phyloP scores from a whole-genome alignment of 495 filamentous ascomycete species.

The Apodospora peruviana region DNA sequence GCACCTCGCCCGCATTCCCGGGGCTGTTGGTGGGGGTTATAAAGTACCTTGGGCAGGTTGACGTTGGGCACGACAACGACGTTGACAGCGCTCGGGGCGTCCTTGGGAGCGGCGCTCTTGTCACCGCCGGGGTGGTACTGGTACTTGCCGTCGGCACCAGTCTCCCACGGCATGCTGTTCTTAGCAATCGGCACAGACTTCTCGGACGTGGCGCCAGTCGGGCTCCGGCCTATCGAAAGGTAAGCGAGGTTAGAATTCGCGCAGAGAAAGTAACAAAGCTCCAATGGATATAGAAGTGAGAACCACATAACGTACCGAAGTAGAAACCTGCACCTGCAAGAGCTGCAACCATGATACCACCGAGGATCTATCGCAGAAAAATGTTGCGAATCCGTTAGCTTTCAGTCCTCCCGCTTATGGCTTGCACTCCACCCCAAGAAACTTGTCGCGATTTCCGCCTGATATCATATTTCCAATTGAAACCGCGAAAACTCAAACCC shows the following conservation, averaged over 20 bases:
- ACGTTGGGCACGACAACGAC: conserved; percentile 89
- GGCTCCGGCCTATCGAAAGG: conserved; percentile 62
- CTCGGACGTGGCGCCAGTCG: conserved; percentile 81
- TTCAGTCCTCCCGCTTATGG: not conserved
- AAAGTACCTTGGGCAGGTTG: conserved; percentile 79
- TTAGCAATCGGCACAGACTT: conserved; percentile 64
- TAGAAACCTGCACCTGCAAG: conserved; percentile 85
- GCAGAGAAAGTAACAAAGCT: not conserved
- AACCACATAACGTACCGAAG: conserved; percentile 49
- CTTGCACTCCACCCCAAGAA: not conserved
- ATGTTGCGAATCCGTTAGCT: not conserved
- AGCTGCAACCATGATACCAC: conserved; percentile 85
- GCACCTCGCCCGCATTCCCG: no score
- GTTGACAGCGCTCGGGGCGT: conserved; percentile 92
- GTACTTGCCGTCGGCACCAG: conserved; percentile 67
- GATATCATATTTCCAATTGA: not conserved
- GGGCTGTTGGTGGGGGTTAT: no score
- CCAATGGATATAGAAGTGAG: not conserved
- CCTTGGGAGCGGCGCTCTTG: conserved; percentile 64
- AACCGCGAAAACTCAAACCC: not conserved
- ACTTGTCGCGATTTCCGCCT: not conserved
- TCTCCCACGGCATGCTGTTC: conserved; percentile 86
- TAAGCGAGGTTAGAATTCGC: not conserved
- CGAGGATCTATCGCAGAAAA: conserved; percentile 60
- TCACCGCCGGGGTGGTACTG: conserved; percentile 90